A percentile compares a stretch with the other conserved stretches of the same genome.
Evolutionary conservation across 2,329 filamentous ascomycete species (phyloP).

Genomic region (Diaporthe amygdali): DNA sequence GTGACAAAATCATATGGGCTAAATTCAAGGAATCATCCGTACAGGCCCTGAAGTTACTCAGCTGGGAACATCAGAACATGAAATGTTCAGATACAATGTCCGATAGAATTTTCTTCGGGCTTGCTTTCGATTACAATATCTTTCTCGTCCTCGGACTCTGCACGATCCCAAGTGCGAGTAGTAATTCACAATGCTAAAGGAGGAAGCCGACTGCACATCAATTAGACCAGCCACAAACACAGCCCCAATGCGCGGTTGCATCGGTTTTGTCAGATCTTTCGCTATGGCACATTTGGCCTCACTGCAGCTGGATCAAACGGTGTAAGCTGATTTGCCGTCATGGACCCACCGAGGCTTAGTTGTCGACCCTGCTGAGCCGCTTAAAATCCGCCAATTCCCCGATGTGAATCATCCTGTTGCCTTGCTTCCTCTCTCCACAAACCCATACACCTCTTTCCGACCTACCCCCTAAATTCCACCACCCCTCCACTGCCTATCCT

Average conservation of each 20-base stretch:
- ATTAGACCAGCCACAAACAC: neutral
- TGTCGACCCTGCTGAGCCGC: neutral
- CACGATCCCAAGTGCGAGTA: too few species aligned
- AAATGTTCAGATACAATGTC: too few species aligned
- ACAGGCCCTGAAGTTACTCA: too few species aligned
- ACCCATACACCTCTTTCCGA: neutral
- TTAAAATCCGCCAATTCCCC: constrained; percentile 8
- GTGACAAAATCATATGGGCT: neutral
- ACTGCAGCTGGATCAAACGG: neutral
- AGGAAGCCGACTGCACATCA: neutral
- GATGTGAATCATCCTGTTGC: constrained; percentile 3
- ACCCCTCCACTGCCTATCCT: too few species aligned
- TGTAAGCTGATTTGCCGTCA: neutral
- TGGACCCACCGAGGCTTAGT: neutral
- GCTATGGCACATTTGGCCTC: constrained; percentile 16
- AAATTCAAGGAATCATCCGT: too few species aligned
- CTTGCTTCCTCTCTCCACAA: neutral
- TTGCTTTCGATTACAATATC: too few species aligned
- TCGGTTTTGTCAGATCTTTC: neutral
- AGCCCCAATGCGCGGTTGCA: neutral
- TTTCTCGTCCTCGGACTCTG: too few species aligned
- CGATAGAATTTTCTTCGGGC: too few species aligned
- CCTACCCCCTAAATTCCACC: neutral
- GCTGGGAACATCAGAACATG: too few species aligned
- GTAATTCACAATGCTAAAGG: neutral